Conservation (phyloP, 2,329 filamentous ascomycete species). For the Fusarium robinianum region DNA sequence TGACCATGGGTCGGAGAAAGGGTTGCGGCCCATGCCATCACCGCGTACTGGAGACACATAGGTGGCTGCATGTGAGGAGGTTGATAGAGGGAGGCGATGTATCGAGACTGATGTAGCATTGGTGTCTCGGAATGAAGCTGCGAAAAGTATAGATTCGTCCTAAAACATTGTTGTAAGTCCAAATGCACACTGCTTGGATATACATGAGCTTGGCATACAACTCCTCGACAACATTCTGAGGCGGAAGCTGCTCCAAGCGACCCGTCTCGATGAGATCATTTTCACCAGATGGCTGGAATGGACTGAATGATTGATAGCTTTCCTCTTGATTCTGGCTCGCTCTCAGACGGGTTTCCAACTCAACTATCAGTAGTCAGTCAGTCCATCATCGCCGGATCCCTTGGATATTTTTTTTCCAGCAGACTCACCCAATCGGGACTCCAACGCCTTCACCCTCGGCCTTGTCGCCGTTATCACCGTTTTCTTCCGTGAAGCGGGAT, state of each 20-base stretch:
- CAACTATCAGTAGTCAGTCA: slow-evolving; percentile 19
- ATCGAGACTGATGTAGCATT: slow-evolving; percentile 29
- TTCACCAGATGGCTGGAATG: slow-evolving; percentile 11
- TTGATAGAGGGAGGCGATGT: slow-evolving; percentile 31
- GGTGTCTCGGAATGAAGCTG: slow-evolving; percentile 18
- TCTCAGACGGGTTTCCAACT: slow-evolving; percentile 32
- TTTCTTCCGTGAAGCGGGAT: slow-evolving; percentile 35
- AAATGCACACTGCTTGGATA: neutral
- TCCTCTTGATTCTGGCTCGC: slow-evolving; percentile 17
- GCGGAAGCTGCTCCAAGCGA: slow-evolving; percentile 38
- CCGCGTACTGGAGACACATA: slow-evolving; percentile 34
- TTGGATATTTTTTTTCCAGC: too few relatives aligned
- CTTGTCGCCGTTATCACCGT: slow-evolving; percentile 31
- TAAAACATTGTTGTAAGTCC: slow-evolving; percentile 7
- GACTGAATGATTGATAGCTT: slow-evolving; percentile 23
- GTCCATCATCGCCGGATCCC: too few relatives aligned
- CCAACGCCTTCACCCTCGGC: slow-evolving; percentile 38
- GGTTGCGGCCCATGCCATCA: slow-evolving; percentile 27
- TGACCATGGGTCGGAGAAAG: slow-evolving; percentile 16
- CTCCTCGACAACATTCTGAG: slow-evolving; percentile 34
- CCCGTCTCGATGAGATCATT: slow-evolving; percentile 33
- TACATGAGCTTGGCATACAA: slow-evolving; percentile 25
- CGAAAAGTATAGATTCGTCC: slow-evolving; percentile 29
- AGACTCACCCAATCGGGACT: slow-evolving; percentile 32
- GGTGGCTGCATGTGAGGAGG: slow-evolving; percentile 35